phyloP scores from a whole-genome alignment of 1,284 basidiomycete species.

The Cerrena zonata region DNA sequence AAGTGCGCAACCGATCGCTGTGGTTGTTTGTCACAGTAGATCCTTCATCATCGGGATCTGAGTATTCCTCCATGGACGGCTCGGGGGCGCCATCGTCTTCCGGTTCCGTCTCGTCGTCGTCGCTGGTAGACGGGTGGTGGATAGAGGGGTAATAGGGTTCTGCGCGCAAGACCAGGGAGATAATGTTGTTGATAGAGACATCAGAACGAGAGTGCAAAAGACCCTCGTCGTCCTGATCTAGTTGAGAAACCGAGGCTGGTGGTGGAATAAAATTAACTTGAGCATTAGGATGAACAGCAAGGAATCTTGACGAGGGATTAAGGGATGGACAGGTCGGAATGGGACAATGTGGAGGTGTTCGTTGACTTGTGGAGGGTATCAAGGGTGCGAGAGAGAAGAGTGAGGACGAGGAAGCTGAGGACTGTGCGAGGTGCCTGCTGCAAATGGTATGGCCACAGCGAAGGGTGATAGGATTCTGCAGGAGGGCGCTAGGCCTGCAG shows the following conservation, averaged over 20 bases:
- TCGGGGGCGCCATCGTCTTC: slow-evolving; percentile 20
- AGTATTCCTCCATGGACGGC: slow-evolving; percentile 17
- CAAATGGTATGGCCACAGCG: slow-evolving; percentile 32
- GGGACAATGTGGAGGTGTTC: slow-evolving; percentile 29
- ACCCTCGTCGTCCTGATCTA: neutral
- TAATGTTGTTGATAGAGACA: slow-evolving; percentile 59
- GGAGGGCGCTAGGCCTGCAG: slow-evolving; percentile 20
- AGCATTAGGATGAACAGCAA: slow-evolving; percentile 22
- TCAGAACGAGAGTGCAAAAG: slow-evolving; percentile 34
- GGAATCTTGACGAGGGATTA: slow-evolving; percentile 1
- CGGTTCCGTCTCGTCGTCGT: slow-evolving; percentile 21
- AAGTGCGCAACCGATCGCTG: slow-evolving; percentile 5
- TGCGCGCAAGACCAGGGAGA: slow-evolving; percentile 37
- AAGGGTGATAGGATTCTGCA: slow-evolving; percentile 27
- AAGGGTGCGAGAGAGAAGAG: slow-evolving; percentile 10
- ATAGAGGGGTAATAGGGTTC: slow-evolving; percentile 10
- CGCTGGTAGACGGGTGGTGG: slow-evolving; percentile 6
- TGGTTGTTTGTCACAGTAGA: neutral
- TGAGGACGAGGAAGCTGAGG: slow-evolving; percentile 9
- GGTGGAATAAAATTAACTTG: slow-evolving; percentile 14
- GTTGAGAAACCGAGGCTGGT: slow-evolving; percentile 1
- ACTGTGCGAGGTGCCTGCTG: slow-evolving; percentile 22
- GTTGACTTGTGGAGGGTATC: slow-evolving; percentile 3
- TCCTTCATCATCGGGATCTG: slow-evolving; percentile 4
- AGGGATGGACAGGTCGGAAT: slow-evolving; percentile 26